Base-by-base conservation (phyloP, 495 filamentous ascomycete genomes). In the Aspergillus sclerotioniger region DNA sequence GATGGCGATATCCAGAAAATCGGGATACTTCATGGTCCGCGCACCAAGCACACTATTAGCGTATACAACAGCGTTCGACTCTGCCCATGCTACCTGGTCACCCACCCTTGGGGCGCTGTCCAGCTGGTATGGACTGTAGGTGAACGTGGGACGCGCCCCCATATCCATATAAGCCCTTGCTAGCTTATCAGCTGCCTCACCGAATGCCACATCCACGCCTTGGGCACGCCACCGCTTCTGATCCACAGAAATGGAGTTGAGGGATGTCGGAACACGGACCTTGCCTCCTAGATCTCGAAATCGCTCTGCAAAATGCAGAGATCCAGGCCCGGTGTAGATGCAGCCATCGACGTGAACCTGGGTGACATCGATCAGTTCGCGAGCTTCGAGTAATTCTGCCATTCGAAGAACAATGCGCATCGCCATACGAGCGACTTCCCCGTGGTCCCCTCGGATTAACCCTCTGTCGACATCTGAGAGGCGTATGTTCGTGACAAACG, bases 171-270 rank as follows among this genome's bases (percentile, higher is more conserved):
- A 74, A 0, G 58, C 50, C 7, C 63, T 45, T 6, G 67, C 69
- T 10, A 74, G 57, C 15, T 57, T 46, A 8, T 57, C 61, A 2
- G 71, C 64, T 25, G 58, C 17, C 3, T 41, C 53, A 9, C 62
- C 52, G n/a, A 64, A 25, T 3, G 20, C 45, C n/a, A 54, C 49
- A 35, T 67, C 64, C 3, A 69, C 55, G 5, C 66, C 62, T 17
- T 65, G 62, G 2, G 57, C 62, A 3, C 59, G 60, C 64, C 66
- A 68, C 5, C 69, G 59, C 1, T 59, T 46, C 17, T 56, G 62
- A 43, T 74, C 71, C 21, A 71, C 67, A n/a, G 69, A 74, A 6
- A 71, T 74, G 5, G 71, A 60, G 29, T 71, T 70, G 31, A 71
- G 46, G 4, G 69, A 62, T 0, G 71, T 74, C 10, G 71, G 66